Conservation (phyloP, 805 yeast species). For the Torulaspora delbrueckii region DNA sequence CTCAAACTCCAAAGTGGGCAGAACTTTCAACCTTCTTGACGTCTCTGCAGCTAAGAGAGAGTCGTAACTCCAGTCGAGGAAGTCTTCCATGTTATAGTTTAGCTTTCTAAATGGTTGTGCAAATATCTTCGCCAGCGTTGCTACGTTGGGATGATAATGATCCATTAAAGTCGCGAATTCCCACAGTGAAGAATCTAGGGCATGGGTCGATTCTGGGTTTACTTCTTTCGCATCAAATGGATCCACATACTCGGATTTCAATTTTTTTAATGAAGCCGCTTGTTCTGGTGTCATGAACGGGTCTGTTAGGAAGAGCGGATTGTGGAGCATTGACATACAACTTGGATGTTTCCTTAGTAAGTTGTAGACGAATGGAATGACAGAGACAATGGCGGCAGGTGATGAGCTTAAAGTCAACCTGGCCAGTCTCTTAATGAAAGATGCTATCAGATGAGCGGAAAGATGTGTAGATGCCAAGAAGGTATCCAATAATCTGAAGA, state of each 20-base stretch:
- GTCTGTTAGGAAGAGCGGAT: constrained; percentile 30
- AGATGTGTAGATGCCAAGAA: constrained; percentile 85
- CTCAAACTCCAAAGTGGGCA: constrained; percentile 77
- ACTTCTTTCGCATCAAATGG: constrained; percentile 58
- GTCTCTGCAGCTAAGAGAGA: constrained; percentile 60
- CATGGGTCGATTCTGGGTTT: constrained; percentile 76
- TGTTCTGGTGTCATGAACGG: constrained; percentile 28
- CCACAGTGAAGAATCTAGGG: constrained; percentile 86
- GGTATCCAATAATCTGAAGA: constrained; percentile 78
- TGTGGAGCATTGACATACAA: constrained; percentile 84
- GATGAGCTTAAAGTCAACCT: constrained; percentile 71
- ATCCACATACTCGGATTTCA: constrained; percentile 43
- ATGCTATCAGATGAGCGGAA: constrained; percentile 76
- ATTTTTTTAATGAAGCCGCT: constrained; percentile 22
- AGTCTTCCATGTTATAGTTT: constrained; percentile 86
- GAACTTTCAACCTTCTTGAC: constrained; percentile 58
- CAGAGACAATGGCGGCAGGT: constrained; percentile 81
- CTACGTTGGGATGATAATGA: constrained; percentile 94
- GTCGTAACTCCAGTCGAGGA: constrained; percentile 83
- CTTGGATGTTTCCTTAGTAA: constrained; percentile 87
- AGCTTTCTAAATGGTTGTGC: constrained; percentile 86
- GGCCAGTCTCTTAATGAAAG: constrained; percentile 80
- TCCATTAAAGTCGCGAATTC: constrained; percentile 72
- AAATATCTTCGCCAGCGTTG: constrained; percentile 83
- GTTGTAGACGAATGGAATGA: constrained; percentile 89